Base-by-base conservation (phyloP, 805 yeast species). In the Saturnispora gosingensis region DNA sequence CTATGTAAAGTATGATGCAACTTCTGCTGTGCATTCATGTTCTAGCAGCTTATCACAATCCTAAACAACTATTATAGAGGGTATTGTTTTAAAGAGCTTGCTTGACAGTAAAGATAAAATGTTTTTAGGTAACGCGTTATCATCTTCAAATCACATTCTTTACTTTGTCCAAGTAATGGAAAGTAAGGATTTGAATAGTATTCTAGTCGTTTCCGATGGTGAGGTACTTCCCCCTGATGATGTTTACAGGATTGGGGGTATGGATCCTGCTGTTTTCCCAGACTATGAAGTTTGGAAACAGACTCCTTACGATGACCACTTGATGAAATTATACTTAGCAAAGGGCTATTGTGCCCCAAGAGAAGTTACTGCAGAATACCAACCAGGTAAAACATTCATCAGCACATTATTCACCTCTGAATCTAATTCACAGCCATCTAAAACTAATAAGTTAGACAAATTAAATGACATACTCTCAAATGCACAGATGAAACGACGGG, bases 271-370 rank as follows among this genome's bases (percentile, higher is more conserved):
- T 3, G 55, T 63, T 7, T 85, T 76, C 58, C 95, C 95, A 0
- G 95, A 86, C 63, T 85, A 78, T 61, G 67, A 66, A 39, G 83
- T 88, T 0, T 87, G 95, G 93, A 68, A 69, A 39, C 88, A 82
- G 58, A 72, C 75, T 5, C 56, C 71, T 9, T 71, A 70, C 10
- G 88, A 83, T 53, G 81, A 79, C 56, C 71, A 67, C 4, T 64
- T 79, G 25, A 75, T 83, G 59, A 72, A 75, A 47, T 75, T 71
- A 34, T 72, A 75, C 60, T 69, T 87, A 43, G 88, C 83, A 56
- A 81, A 83, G 59, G 96, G 96, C 7, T 81, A 75, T 57, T 75
- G 74, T 53, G 88, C 85, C 59, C 68, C 80, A 1, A 82, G 89
- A 2, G 65, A 65, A 22, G 87, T 83, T 1, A 63, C 73, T 36